Evolutionary conservation across 768 basidiomycete genomes (phyloP), one percentile per base, ranked within the genome.

Genomic region (Amanita subjunquillea): DNA sequence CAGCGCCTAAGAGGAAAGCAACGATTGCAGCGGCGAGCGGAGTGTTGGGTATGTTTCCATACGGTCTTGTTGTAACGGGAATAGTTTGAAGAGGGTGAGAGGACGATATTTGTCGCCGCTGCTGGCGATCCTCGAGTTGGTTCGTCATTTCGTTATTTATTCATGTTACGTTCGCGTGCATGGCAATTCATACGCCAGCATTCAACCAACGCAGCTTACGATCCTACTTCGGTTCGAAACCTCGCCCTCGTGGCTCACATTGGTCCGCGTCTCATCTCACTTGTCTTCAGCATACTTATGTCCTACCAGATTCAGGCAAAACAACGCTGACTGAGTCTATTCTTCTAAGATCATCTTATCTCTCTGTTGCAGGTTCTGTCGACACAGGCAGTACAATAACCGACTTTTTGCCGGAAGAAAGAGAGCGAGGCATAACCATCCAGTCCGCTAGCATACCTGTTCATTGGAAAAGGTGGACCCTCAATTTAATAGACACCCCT

Each of bases 391-490:
- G 90, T 57, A 94, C 91, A 6, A 91, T 83, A 1, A 93, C 91
- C 3, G 91, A 93, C 63, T 93, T 92, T 56, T 71, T 93, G 17
- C 90, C 90, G 4, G 88, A 89, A 0, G 91, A 94, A 67, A 76
- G 91, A 53, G 90, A 92, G 65, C 77, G 91, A 49, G 91, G 91
- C 5, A 94, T 94, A 55, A 94, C 91, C 3, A 89, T 94, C 54
- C 91, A 93, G 61, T 90, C 89, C 20, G 91, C 91, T 10, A 91
- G 89, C 67, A 90, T 93, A 54, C 90, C 90, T 2, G 87, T 91
- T 37, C 76, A 78, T 62, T 91, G 90, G 90, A 85, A 83, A 63
- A 66, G 83, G 50, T 89, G 87, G 85, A 82, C 77, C 1, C 85
- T 88, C 67, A 94, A 92, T 62, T 77, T 94, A 42, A 83, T 93